A percentile compares a stretch with the other conserved stretches of the same genome.
Evolutionary conservation across 1,139 yeast genomes (phyloP).

Genomic region (Saccharomyces hybrid): DNA sequence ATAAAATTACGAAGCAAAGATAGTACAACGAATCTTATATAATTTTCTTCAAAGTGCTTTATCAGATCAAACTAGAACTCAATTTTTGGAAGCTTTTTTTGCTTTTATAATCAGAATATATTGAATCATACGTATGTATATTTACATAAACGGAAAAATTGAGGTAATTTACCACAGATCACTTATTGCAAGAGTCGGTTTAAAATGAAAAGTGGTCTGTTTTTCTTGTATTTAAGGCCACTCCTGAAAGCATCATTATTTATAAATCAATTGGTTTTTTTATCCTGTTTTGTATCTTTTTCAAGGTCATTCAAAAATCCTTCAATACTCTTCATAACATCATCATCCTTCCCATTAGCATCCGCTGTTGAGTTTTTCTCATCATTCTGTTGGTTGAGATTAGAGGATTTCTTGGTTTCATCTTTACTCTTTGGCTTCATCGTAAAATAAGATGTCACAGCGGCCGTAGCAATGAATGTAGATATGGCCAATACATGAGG

Average conservation of each 20-base stretch:
- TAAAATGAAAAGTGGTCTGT: no score
- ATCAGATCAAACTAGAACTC: no score
- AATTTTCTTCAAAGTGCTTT: no score
- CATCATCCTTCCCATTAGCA: slow-evolving; percentile 6
- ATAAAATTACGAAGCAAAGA: no score
- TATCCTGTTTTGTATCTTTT: neutral
- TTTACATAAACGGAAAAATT: neutral
- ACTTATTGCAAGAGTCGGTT: neutral
- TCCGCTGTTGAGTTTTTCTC: neutral
- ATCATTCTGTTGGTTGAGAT: neutral
- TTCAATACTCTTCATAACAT: slow-evolving; percentile 7
- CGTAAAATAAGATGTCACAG: slow-evolving; percentile 30
- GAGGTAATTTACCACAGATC: neutral
- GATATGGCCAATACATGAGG: slow-evolving; percentile 41
- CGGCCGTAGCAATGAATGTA: slow-evolving; percentile 33
- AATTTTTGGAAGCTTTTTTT: neutral
- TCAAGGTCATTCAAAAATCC: neutral
- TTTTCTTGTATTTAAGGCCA: no score
- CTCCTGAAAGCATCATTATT: no score
- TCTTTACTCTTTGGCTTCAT: slow-evolving; percentile 10
- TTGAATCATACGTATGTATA: neutral
- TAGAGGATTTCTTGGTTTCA: neutral
- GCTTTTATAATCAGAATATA: neutral
- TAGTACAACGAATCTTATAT: no score
- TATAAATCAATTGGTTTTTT: neutral